Conservation (phyloP, 805 yeast genomes). For the Wickerhamiella allomyrinae region DNA sequence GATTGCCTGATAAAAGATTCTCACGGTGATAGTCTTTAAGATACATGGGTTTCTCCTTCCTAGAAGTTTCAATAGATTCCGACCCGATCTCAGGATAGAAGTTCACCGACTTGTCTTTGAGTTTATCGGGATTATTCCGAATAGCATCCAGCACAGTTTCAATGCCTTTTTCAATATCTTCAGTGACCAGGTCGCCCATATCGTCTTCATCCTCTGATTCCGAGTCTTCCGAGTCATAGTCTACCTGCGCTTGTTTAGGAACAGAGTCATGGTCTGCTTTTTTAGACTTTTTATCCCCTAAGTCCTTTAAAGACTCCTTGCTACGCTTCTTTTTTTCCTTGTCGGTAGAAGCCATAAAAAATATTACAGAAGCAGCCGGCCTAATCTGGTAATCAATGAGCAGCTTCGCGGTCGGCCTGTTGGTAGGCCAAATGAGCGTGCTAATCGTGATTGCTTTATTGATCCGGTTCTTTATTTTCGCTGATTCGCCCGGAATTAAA, state of each 20-base stretch:
- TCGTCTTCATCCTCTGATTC: constrained; percentile 74
- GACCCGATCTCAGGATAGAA: constrained; percentile 60
- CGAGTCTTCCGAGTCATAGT: constrained; percentile 27
- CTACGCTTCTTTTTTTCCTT: too few species aligned
- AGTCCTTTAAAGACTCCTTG: background rate
- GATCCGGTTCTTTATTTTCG: constrained; percentile 29
- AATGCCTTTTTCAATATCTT: constrained; percentile 70
- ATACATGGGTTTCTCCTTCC: constrained; percentile 54
- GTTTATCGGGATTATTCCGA: constrained; percentile 44
- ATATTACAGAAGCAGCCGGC: background rate
- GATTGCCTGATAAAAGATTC: constrained; percentile 55
- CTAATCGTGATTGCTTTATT: constrained; percentile 25
- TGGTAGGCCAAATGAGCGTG: constrained; percentile 30
- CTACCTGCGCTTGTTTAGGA: constrained; percentile 13
- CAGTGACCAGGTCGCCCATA: constrained; percentile 74
- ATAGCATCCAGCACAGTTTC: constrained; percentile 57
- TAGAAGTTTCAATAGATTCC: constrained; percentile 19
- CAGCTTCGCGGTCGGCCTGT: constrained; percentile 25
- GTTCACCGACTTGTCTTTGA: constrained; percentile 52
- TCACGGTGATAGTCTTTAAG: constrained; percentile 86
- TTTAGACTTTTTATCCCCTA: background rate
- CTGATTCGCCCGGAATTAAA: constrained; percentile 24
- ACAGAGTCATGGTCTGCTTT: background rate
- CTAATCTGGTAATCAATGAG: constrained; percentile 12
- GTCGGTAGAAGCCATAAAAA: background rate